Evolutionary conservation across 257 asterid genomes (phyloP).

Genomic region (Solanum peruvianum): DNA sequence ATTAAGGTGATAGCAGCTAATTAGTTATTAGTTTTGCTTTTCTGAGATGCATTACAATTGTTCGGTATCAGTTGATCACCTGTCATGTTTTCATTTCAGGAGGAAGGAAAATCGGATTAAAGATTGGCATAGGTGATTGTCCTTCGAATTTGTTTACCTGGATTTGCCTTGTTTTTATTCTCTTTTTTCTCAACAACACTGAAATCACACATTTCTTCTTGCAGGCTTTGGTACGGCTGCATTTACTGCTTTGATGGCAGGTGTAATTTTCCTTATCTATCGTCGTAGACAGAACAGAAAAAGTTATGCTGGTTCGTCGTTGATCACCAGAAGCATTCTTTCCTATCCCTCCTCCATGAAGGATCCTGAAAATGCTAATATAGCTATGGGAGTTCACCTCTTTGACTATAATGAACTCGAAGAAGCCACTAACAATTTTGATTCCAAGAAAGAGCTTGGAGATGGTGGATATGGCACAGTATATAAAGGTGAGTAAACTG

Average conservation of each 20-base stretch:
- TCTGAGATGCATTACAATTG: neutral
- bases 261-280: constrained; percentile 11
- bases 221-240: constrained; percentile 37
- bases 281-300: constrained; percentile 8
- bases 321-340: constrained; percentile 20
- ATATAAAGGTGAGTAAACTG: constrained; percentile 28
- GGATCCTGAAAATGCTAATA: constrained; percentile 19
- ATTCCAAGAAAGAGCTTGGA: constrained; percentile 49
- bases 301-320: neutral
- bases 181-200: neutral
- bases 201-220: neutral
- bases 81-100: neutral
- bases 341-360: constrained; percentile 33
- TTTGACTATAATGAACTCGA: constrained; percentile 58
- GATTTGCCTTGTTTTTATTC: neutral
- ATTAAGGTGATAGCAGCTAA: neutral
- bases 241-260: constrained; percentile 11
- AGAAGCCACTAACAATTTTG: constrained; percentile 61
- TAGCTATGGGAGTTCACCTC: constrained; percentile 49
- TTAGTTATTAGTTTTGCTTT: neutral
- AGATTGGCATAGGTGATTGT: neutral
- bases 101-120: neutral
- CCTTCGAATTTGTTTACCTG: neutral
- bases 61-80: neutral
- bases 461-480: constrained; percentile 91